Percentiles rank a stretch among this genome's conserved stretches.
phyloP scores from a whole-genome alignment of 169 alveolate species.

The Plasmodium gaboni region DNA sequence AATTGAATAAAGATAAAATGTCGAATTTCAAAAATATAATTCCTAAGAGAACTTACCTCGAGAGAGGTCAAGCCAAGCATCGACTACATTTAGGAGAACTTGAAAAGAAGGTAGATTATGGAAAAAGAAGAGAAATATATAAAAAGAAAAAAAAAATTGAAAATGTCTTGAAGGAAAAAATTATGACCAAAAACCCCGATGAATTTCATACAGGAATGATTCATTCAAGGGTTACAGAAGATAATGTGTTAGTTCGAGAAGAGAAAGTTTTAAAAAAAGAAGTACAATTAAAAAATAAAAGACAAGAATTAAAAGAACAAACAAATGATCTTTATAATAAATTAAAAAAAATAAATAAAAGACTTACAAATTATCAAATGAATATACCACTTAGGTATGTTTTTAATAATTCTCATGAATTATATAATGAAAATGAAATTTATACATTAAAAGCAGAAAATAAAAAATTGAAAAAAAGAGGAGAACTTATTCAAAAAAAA shows the following conservation, averaged over 20 bases:
- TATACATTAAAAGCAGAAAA: conserved; percentile 46
- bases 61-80: conserved; percentile 66
- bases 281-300: conserved; percentile 19
- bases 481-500: conserved; percentile 16
- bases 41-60: conserved; percentile 60
- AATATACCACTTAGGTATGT: conserved; percentile 48
- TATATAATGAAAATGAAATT: conserved; percentile 42
- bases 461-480: conserved; percentile 46
- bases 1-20: conserved; percentile 15
- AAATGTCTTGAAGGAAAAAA: conserved; percentile 60
- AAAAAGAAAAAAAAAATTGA: conserved; percentile 63
- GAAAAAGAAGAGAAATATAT: conserved; percentile 61
- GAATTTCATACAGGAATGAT: conserved; percentile 72
- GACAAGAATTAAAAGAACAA: conserved; percentile 25
- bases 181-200: conserved; percentile 64
- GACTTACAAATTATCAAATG: conserved; percentile 21
- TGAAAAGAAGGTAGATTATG: conserved; percentile 69
- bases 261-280: conserved; percentile 14
- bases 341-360: conserved; percentile 49
- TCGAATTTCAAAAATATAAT: conserved; percentile 49
- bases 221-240: conserved; percentile 47
- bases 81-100: conserved; percentile 65
- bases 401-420: conserved; percentile 65
- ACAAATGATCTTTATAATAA: conserved; percentile 9
- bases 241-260: conserved; percentile 27